Evolutionary conservation across 2,329 filamentous ascomycete genomes (phyloP).

Genomic region (Pseudogymnoascus sp.): DNA sequence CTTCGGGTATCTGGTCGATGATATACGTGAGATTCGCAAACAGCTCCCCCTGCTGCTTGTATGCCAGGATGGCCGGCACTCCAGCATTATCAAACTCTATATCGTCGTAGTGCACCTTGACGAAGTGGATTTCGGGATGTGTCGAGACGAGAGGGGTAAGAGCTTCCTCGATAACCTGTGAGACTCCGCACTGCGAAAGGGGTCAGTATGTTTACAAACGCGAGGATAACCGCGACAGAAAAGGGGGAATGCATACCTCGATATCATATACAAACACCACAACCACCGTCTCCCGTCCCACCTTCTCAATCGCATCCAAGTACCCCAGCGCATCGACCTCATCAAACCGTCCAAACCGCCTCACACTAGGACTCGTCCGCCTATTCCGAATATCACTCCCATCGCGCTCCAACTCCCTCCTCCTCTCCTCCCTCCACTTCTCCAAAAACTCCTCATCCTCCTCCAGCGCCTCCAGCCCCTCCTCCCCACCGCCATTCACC

Average conservation of each 20-base stretch:
- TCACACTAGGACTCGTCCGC: conserved; percentile 67
- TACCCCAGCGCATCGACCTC: conserved; percentile 86
- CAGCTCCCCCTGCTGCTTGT: conserved; percentile 78
- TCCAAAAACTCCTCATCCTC: conserved; percentile 78
- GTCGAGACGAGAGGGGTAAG: conserved; percentile 65
- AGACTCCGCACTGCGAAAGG: conserved; percentile 62
- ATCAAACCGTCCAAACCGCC: conserved; percentile 71
- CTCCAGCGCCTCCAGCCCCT: conserved; percentile 28
- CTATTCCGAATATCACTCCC: conserved; percentile 51
- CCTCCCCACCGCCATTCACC: conserved; percentile 32
- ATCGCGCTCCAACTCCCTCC: conserved; percentile 67
- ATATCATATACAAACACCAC: conserved; percentile 92
- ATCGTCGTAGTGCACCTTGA: conserved; percentile 84
- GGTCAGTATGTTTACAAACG: conserved; percentile 19
- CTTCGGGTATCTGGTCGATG: conserved; percentile 73
- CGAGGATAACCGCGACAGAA: not conserved
- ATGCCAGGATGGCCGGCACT: conserved; percentile 81
- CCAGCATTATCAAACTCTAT: conserved; percentile 89
- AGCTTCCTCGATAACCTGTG: conserved; percentile 68
- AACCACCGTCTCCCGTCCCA: conserved; percentile 70
- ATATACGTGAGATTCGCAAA: conserved; percentile 85
- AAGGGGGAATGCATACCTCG: conserved; percentile 50
- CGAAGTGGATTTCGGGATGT: conserved; percentile 69
- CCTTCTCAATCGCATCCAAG: conserved; percentile 92
- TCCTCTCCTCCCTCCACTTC: conserved; percentile 74